Percentiles rank a stretch among this genome's conserved stretches.
phyloP scores from a whole-genome alignment of 2,329 filamentous ascomycete species.

The Hymenoscyphus occultus region DNA sequence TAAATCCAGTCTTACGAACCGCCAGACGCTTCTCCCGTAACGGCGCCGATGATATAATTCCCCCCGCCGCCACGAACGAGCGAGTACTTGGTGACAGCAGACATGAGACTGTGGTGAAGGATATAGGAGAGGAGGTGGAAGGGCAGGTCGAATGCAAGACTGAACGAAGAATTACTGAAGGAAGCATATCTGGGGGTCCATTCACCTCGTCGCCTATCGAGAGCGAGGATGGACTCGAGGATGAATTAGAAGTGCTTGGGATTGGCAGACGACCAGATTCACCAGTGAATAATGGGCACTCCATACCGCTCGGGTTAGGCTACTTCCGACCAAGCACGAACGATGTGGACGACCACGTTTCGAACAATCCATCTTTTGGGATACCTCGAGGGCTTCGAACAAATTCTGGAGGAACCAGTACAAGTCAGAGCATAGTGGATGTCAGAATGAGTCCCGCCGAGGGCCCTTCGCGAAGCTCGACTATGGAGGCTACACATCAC shows the following conservation, averaged over 20 bases:
- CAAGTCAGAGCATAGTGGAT: conserved; percentile 12
- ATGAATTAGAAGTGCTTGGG: conserved; percentile 23
- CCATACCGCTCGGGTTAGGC: conserved; percentile 19
- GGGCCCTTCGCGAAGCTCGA: conserved; percentile 27
- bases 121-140: conserved; percentile 27
- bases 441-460: conserved; percentile 28
- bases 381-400: conserved; percentile 29
- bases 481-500: conserved; percentile 24
- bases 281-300: conserved; percentile 12
- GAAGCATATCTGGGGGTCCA: conserved; percentile 20
- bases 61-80: conserved; percentile 24
- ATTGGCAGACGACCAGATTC: conserved; percentile 16
- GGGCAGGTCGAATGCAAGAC: conserved; percentile 9
- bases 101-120: conserved; percentile 29
- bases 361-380: conserved; percentile 30
- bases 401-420: conserved; percentile 22
- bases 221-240: conserved; percentile 28
- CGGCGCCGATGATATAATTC: conserved; percentile 39
- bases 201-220: conserved; percentile 30
- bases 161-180: not conserved
- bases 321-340: conserved; percentile 23
- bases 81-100: conserved; percentile 15
- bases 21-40: conserved; percentile 58
- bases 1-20: conserved; percentile 64
- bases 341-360: conserved; percentile 28